Evolutionary conservation across 192 early-diverging fungal species (phyloP).

Genomic region (Tieghemiomyces parasiticus): DNA sequence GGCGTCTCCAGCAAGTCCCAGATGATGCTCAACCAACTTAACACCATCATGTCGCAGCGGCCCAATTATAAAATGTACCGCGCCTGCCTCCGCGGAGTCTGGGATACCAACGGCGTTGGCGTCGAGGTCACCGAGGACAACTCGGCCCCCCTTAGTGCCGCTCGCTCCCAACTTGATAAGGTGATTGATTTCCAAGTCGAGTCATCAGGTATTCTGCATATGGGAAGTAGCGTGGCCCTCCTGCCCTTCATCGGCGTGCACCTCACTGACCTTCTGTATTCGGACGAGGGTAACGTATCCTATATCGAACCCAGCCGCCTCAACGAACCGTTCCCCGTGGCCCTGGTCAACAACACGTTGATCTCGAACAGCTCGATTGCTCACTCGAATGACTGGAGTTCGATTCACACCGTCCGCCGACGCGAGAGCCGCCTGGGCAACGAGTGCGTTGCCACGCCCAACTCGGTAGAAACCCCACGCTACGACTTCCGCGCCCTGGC

Average conservation of each 20-base stretch:
- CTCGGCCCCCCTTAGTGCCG: neutral
- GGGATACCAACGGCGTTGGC: conserved; percentile 11
- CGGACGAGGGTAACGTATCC: conserved; percentile 32
- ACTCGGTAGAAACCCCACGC: neutral
- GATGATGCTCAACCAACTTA: conserved; percentile 14
- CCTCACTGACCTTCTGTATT: conserved; percentile 33
- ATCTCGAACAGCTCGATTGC: neutral
- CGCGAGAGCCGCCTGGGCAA: neutral
- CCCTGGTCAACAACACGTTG: neutral
- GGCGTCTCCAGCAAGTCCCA: conserved; percentile 20
- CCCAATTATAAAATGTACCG: conserved; percentile 17
- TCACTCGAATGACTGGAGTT: neutral
- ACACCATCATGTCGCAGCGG: conserved; percentile 8
- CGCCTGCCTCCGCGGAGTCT: conserved; percentile 12
- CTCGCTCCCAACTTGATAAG: neutral
- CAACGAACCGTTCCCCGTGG: neutral
- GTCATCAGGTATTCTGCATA: conserved; percentile 8
- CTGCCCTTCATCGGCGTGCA: conserved; percentile 35
- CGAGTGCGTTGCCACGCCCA: neutral
- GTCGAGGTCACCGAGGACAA: conserved; percentile 17
- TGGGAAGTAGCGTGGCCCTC: conserved; percentile 22
- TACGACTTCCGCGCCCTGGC: neutral
- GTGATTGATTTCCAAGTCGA: conserved; percentile 11
- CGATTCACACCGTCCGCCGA: neutral
- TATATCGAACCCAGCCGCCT: conserved; percentile 27